Base-by-base conservation (phyloP, 345 rosid genomes). In the Brassica carinata region DNA sequence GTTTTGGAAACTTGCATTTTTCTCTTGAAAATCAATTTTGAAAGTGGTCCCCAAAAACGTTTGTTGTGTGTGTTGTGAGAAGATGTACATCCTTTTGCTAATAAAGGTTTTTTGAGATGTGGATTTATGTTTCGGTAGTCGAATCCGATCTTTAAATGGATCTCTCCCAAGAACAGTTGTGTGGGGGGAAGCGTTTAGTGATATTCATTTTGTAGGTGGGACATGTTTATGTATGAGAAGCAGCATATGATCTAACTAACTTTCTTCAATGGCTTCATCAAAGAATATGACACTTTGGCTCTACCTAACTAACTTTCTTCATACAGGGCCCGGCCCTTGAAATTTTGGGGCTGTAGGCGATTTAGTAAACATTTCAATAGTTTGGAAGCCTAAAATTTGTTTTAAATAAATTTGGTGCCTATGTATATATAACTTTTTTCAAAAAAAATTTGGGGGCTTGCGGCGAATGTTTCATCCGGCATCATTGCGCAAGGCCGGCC, bases 1-100 rank as follows among this genome's bases (percentile, higher is more conserved):
- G 33, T 36, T 43, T 74, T 74, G 79, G 79, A 69, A 74, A 74
- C 67, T 70, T 75, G 65, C 79, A 70, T 69, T 75, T 69, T 75
- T 71, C 58, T 33, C 62, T 36, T 75, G 76, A 62, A 40, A 40
- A 13, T 75, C 83, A 64, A 55, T 64, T 53, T 51, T 3, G 55
- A 36, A 80, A 69, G 83, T 80, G 83, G 83, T 80, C 79, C 79
- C 83, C 83, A 27, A 51, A 80, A 80, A 61, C 45, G 57, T 62
- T 48, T 53, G 8, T 5, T 3, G 61, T 29, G 45, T 58, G n/a
- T 26, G 57, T 30, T 30, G 33, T 38, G 73, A 65, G 77, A 79
- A 43, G 64, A 13, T 79, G 73, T 73, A 57, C 73, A 79, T 79
- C 69, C 57, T 73, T 67, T 68, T 69, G 78, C 70, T 70, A 79